These are phyloP conservation scores for Phascolomyces articulosus DNA, from an alignment of 371 early-diverging fungal genomes.

Conservation along the genomic window DNA sequence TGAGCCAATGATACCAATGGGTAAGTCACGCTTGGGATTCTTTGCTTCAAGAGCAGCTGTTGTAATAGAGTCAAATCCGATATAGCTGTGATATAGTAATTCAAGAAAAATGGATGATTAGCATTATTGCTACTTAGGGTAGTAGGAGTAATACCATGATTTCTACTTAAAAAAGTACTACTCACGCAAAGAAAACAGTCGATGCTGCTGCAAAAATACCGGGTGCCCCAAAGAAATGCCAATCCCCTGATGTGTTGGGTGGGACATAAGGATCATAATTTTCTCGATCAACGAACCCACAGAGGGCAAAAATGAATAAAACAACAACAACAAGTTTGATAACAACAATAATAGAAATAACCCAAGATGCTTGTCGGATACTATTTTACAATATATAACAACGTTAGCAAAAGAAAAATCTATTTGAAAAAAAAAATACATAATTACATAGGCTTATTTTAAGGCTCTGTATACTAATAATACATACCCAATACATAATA, in stretches of 20 bases:
- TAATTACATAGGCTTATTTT: too few relatives aligned
- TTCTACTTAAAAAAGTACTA: neutral
- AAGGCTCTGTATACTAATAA: too few relatives aligned
- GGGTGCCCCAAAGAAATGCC: constrained; percentile 65
- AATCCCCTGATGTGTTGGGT: constrained; percentile 43
- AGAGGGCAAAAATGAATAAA: constrained; percentile 77
- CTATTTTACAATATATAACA: constrained; percentile 16
- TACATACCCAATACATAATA: constrained; percentile 66
- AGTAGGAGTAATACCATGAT: too few relatives aligned
- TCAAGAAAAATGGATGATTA: too few relatives aligned
- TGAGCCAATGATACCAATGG: constrained; percentile 85
- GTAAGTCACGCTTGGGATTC: constrained; percentile 83
- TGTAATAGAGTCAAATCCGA: constrained; percentile 90
- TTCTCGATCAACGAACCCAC: constrained; percentile 62
- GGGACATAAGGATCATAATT: constrained; percentile 88
- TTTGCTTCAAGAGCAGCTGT: constrained; percentile 87
- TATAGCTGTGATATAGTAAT: constrained; percentile 42
- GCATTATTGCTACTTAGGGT: too few relatives aligned
- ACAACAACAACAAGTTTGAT: constrained; percentile 80
- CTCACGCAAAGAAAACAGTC: constrained; percentile 73
- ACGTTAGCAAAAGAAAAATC: too few relatives aligned
- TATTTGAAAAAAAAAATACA: too few relatives aligned
- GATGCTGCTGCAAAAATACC: constrained; percentile 81
- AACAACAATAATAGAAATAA: constrained; percentile 72
- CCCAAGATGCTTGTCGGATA: constrained; percentile 69